Conservation (phyloP, 441 rosid genomes). For the Gossypium schwendimanii region DNA sequence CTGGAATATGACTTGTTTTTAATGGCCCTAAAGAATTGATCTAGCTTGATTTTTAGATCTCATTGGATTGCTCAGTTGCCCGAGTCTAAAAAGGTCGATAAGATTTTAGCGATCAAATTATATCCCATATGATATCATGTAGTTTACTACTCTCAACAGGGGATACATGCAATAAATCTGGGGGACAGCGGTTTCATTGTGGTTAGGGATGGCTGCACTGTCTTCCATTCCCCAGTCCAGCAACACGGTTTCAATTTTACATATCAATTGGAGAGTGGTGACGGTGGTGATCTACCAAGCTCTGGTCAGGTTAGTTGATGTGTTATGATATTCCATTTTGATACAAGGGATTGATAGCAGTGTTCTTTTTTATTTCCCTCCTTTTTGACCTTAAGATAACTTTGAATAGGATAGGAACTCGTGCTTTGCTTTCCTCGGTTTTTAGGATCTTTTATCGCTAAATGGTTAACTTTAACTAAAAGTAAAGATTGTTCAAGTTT, state of each 20-base stretch:
- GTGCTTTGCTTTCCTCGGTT: not conserved
- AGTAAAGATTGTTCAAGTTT: not conserved
- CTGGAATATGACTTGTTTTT: not conserved
- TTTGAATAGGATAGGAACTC: not conserved
- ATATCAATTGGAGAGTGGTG: conserved; percentile 57
- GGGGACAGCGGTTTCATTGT: conserved; percentile 77
- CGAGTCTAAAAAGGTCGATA: not conserved
- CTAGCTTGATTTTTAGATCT: not conserved
- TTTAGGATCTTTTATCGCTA: not conserved
- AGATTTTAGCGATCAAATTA: not conserved
- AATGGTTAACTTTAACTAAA: not conserved
- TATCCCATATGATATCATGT: not conserved
- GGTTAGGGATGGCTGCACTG: conserved; percentile 50
- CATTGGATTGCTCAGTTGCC: not conserved
- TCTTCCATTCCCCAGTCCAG: conserved; percentile 62
- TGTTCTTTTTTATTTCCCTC: not conserved
- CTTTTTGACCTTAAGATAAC: not conserved
- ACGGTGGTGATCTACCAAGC: conserved; percentile 46
- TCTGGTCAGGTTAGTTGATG: conserved; percentile 41
- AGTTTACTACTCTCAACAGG: conserved; percentile 26
- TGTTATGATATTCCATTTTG: not conserved
- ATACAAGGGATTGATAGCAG: not conserved
- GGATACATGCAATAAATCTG: conserved; percentile 56
- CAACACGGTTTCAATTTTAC: conserved; percentile 72
- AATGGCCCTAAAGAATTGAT: not conserved